Conservation (phyloP, 2,329 filamentous ascomycete genomes). For the Westerdykella sp. region DNA sequence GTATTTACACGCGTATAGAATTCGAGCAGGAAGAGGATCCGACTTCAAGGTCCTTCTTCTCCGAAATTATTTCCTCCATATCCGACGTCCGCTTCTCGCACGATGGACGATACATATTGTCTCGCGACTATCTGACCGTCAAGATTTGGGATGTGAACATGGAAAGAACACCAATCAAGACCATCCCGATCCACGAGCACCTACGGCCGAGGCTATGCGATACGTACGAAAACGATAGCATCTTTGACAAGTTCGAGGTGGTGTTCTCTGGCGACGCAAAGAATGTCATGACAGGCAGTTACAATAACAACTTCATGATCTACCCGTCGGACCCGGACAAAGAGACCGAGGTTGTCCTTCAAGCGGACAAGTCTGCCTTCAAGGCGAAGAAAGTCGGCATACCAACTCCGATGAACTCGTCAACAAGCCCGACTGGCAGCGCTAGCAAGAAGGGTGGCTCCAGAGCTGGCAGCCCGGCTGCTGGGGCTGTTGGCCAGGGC, state of each 20-base stretch:
- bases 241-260: conserved; percentile 99
- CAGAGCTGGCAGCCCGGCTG: conserved; percentile 79
- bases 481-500: conserved; percentile 63
- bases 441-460: conserved; percentile 82
- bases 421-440: conserved; percentile 65
- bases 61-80: conserved; percentile 98
- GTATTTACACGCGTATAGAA: conserved; percentile 50
- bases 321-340: conserved; percentile 94
- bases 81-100: conserved; percentile 97
- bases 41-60: conserved; percentile 96
- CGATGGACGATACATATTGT: conserved; percentile 94
- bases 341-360: conserved; percentile 93
- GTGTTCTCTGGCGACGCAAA: conserved; percentile 97
- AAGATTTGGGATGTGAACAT: conserved; percentile 99
- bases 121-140: conserved; percentile 94
- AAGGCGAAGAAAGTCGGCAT: conserved; percentile 99
- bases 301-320: conserved; percentile 99
- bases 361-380: conserved; percentile 98
- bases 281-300: conserved; percentile 99
- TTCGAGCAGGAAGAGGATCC: conserved; percentile 99
- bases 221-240: conserved; percentile 98
- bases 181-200: conserved; percentile 97
- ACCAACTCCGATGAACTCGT: conserved; percentile 87
- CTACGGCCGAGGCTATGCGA: conserved; percentile 90
- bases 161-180: conserved; percentile 96